A percentile compares a stretch with the other conserved stretches of the same genome.
Conservation (phyloP, 352 stramenopile genomes). For the Phytophthora palmivora region DNA sequence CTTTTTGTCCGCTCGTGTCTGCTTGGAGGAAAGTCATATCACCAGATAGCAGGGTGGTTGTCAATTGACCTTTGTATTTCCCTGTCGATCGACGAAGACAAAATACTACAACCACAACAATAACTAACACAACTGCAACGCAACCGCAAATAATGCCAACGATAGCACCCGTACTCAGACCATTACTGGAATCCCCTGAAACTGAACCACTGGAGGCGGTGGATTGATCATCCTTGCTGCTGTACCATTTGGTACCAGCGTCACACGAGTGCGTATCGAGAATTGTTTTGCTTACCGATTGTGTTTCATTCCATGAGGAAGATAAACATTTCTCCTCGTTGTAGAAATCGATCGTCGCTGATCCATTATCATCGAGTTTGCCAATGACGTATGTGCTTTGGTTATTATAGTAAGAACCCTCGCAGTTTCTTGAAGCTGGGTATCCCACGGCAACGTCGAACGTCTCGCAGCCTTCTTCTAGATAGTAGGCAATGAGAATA, state of each 20-base stretch:
- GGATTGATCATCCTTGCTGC: neutral
- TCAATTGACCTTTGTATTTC: too few species aligned
- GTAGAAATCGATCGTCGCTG: neutral
- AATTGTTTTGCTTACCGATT: too few species aligned
- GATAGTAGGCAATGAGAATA: too few species aligned
- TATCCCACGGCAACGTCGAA: constrained; percentile 14
- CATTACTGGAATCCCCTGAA: too few species aligned
- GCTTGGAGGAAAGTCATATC: neutral
- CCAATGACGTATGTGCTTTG: too few species aligned
- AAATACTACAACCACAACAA: too few species aligned
- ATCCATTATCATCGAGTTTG: constrained; percentile 9
- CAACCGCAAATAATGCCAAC: neutral
- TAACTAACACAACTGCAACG: too few species aligned
- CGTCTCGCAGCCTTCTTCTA: constrained; percentile 7
- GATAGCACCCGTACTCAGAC: too few species aligned
- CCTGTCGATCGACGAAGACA: too few species aligned
- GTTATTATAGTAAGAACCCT: neutral
- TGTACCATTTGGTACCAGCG: neutral
- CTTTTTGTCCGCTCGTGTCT: neutral
- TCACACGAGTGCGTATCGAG: neutral
- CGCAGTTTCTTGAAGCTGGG: constrained; percentile 4
- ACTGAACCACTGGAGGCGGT: too few species aligned
- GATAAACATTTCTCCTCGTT: neutral
- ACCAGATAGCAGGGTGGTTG: neutral
- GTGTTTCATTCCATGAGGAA: too few species aligned